Evolutionary conservation across 2,329 filamentous ascomycete genomes (phyloP), one percentile per base, ranked within the genome.

Genomic region (Fusarium tanahbumbuense): DNA sequence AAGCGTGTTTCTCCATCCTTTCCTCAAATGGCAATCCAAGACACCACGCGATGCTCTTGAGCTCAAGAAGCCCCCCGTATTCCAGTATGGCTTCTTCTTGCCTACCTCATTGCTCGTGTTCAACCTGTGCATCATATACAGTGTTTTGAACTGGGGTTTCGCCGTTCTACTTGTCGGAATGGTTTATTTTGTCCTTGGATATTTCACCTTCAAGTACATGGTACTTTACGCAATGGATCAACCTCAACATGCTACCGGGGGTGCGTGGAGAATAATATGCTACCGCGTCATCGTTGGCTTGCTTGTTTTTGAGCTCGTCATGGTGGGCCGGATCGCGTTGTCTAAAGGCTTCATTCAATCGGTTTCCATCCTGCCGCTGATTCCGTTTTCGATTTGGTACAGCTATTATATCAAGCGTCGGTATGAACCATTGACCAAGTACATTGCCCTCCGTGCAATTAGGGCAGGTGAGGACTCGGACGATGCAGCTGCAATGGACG

Each of bases 201-300:
- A 93, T 78, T 95, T 95, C 77, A 92, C 93, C 32, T 97, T 97
- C 87, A 98, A 98, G 79, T 99, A 99, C 81, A 97, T 99, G 83
- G 85, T 99, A 7, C 86, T 99, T 7, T 99, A 99, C 79, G 94
- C 96, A 32, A 99, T 99, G 96, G 94, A 98, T 75, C 95, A 98
- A 78, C 92, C 93, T 18, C 93, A 97, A 76, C 94, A 97, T 77
- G 93, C 94, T 18, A 98, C 95, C 0, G 97, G 97, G 22, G 90
- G 92, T 66, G 94, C 94, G 7, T 99, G 96, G 96, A 91, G 92
- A 50, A 97, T 99, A 87, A 97, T 99, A 68, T 97, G 94, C 81
- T 93, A 96, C 76, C 92, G 96, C 37, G 87, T 98, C 63, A 88
- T 98, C 59, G 83, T 98, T 25, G 96, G 96, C 2, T 82, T 98